Conservation (phyloP, 768 basidiomycete species). For the Candolleomyces eurysporus region DNA sequence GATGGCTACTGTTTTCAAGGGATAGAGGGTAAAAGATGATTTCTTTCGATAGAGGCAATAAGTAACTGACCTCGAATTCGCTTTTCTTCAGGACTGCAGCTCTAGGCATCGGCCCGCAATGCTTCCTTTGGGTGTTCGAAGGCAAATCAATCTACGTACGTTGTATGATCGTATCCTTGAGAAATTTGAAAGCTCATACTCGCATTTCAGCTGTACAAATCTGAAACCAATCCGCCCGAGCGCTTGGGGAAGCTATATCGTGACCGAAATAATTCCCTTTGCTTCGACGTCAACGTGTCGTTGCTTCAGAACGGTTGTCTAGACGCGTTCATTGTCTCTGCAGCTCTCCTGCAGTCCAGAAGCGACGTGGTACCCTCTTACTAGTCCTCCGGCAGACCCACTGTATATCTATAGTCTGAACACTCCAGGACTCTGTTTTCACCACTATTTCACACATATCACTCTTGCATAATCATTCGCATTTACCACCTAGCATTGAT, state of each 20-base stretch:
- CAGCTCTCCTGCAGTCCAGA: constrained; percentile 8
- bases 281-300: constrained; percentile 10
- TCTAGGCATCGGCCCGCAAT: constrained; percentile 9
- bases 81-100: constrained; percentile 6
- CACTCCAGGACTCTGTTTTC: neutral
- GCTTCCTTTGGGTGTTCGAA: constrained; percentile 12
- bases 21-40: constrained; percentile 10
- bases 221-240: constrained; percentile 6
- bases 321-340: constrained; percentile 10
- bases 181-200: neutral
- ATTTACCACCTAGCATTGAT: too few relatives aligned
- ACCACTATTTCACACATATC: neutral
- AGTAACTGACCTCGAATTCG: neutral
- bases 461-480: too few relatives aligned
- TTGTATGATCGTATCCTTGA: neutral
- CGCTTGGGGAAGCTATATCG: constrained; percentile 11
- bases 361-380: neutral
- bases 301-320: constrained; percentile 1
- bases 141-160: constrained; percentile 11
- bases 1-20: constrained; percentile 8
- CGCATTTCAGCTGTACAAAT: constrained; percentile 6
- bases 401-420: neutral
- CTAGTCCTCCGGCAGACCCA: neutral
- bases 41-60: neutral
- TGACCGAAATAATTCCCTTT: constrained; percentile 2